Percentiles rank a stretch among this genome's conserved stretches.
Conservation (phyloP, 2,329 filamentous ascomycete genomes). For the Trichophaea hybrida region DNA sequence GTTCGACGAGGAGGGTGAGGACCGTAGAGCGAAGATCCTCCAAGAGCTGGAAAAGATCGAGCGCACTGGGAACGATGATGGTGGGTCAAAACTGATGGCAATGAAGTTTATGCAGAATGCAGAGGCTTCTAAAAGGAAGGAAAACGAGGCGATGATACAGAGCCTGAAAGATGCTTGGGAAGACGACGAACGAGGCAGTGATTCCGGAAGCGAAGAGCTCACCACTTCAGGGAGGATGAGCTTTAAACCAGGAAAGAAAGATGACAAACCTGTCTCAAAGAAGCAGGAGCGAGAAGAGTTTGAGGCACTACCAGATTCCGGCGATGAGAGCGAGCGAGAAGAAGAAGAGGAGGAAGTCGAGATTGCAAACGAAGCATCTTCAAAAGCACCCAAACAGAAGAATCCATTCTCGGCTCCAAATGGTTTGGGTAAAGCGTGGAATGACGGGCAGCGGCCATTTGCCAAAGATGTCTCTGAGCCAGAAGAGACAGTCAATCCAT, state of each 20-base stretch:
- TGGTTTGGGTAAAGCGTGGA: neutral
- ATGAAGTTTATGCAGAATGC: conserved; percentile 95
- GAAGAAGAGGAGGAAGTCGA: conserved; percentile 30
- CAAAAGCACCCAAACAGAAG: neutral
- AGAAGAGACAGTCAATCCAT: conserved; percentile 18
- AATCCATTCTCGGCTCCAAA: conserved; percentile 4
- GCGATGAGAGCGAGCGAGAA: conserved; percentile 32
- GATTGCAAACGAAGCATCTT: neutral
- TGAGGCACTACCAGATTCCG: conserved; percentile 33
- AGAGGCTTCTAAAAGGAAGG: conserved; percentile 59
- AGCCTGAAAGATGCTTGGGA: conserved; percentile 43
- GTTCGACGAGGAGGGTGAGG: conserved; percentile 51
- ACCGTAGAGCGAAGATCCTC: conserved; percentile 36
- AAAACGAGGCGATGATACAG: conserved; percentile 63
- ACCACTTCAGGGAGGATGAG: conserved; percentile 50
- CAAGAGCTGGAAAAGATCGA: conserved; percentile 35
- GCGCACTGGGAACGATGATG: conserved; percentile 28
- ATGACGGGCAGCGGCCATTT: conserved; percentile 3
- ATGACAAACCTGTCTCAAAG: conserved; percentile 32
- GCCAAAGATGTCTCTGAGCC: conserved; percentile 10
- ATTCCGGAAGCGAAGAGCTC: conserved; percentile 37
- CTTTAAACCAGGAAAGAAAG: conserved; percentile 43
- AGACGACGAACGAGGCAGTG: conserved; percentile 31
- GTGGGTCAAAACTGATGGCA: conserved; percentile 49
- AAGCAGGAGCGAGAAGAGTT: conserved; percentile 39